Conservation (phyloP, 2,329 filamentous ascomycete genomes). For the Pseudogymnoascus sp. region DNA sequence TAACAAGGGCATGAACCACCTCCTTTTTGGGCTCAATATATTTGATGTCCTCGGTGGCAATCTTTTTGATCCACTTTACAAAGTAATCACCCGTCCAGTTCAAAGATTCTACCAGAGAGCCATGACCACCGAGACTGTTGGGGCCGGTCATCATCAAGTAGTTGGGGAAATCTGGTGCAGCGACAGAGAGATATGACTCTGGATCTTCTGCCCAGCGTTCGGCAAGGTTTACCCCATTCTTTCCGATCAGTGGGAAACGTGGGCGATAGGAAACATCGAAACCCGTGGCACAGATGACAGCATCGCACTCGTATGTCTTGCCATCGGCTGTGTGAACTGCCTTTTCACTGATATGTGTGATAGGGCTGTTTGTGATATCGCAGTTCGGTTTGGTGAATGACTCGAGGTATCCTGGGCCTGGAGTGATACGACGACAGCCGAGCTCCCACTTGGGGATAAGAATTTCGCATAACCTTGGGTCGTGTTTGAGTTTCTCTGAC, state of each 20-base stretch:
- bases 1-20: slow-evolving; percentile 32
- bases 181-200: slow-evolving; percentile 21
- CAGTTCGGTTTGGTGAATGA: slow-evolving; percentile 15
- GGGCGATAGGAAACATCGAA: slow-evolving; percentile 27
- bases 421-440: slow-evolving; percentile 62
- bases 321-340: background rate
- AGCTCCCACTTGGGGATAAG: slow-evolving; percentile 9
- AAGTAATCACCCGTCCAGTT: slow-evolving; percentile 31
- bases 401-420: slow-evolving; percentile 61
- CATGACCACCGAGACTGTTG: slow-evolving; percentile 23
- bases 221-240: slow-evolving; percentile 15
- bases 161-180: slow-evolving; percentile 12
- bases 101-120: slow-evolving; percentile 24
- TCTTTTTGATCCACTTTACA: slow-evolving; percentile 28
- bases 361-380: slow-evolving; percentile 8
- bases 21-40: slow-evolving; percentile 30
- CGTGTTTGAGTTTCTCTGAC: slow-evolving; percentile 78
- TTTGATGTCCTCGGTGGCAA: slow-evolving; percentile 30
- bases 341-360: slow-evolving; percentile 15
- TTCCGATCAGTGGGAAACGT: slow-evolving; percentile 22
- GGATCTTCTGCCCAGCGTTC: slow-evolving; percentile 20
- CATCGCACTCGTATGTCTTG: slow-evolving; percentile 23
- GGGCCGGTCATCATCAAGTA: slow-evolving; percentile 24
- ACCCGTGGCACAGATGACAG: slow-evolving; percentile 31
- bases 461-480: slow-evolving; percentile 27